Percentiles rank a stretch among this genome's conserved stretches.
phyloP scores from a whole-genome alignment of 768 basidiomycete genomes.

The Xerocomus potaroensis region DNA sequence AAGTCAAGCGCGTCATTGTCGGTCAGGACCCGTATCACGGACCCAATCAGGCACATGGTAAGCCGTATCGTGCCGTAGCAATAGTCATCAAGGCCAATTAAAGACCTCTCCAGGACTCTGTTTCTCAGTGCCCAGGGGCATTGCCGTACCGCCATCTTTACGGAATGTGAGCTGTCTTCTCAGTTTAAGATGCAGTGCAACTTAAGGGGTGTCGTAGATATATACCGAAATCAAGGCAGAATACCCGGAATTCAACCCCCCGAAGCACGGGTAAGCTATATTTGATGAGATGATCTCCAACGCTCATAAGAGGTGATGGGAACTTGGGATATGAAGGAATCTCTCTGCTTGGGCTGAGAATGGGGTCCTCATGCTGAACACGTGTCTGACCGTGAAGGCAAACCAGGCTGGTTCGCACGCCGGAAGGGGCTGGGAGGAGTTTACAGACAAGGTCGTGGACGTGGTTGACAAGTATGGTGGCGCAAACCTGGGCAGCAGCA shows the following conservation, averaged over 20 bases:
- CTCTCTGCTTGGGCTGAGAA: constrained; percentile 76
- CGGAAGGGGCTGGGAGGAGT: constrained; percentile 85
- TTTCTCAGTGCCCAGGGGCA: constrained; percentile 85
- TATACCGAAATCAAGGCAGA: constrained; percentile 83
- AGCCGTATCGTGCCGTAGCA: constrained; percentile 16
- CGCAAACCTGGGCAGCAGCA: constrained; percentile 50
- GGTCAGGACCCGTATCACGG: constrained; percentile 89
- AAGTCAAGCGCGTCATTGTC: constrained; percentile 84
- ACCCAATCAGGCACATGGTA: constrained; percentile 80
- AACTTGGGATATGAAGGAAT: constrained; percentile 50
- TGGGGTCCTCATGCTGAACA: constrained; percentile 89
- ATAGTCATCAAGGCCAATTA: constrained; percentile 9
- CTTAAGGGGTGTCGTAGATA: constrained; percentile 49
- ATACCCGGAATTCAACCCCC: constrained; percentile 73
- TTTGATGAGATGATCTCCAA: constrained; percentile 7
- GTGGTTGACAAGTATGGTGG: constrained; percentile 75
- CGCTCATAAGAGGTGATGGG: constrained; percentile 7
- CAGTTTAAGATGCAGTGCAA: constrained; percentile 5
- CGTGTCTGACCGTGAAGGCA: constrained; percentile 84
- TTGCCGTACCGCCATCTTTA: constrained; percentile 75
- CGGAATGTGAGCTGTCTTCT: constrained; percentile 54
- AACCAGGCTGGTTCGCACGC: constrained; percentile 76
- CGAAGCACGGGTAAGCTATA: constrained; percentile 73
- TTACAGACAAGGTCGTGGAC: constrained; percentile 79
- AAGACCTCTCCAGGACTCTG: constrained; percentile 54